Base-by-base conservation (phyloP, 1,284 basidiomycete genomes). In the Austroboletus niveus region DNA sequence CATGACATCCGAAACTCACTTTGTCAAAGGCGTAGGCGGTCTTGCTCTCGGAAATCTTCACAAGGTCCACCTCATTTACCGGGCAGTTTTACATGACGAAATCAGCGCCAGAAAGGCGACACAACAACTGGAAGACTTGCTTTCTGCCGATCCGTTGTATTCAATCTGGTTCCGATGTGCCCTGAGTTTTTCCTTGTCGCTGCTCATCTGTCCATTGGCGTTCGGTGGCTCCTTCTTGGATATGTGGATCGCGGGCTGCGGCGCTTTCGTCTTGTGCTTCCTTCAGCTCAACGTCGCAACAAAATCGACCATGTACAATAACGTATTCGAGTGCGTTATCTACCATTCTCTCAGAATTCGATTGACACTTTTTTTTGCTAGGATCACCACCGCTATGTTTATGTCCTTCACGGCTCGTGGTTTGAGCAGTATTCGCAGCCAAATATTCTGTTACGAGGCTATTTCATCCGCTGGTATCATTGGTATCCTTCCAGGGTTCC, bases 161-260 rank as follows among this genome's bases (percentile, higher is more conserved):
- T 72, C 81, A 2, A 68, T 76, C 17, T 57, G 76, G 62, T 72
- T 82, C 56, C 79, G 89, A 48, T 85, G 85, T 59, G 47, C 78
- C 15, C 66, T 94, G 51, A 85, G 87, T 1, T 87, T 92, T 64
- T 76, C 72, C 58, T 75, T 91, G 55, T 87, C 87, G 10, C 79
- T 80, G 17, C 70, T 90, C 44, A 92, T 93, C 56, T 91, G 88
- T 60, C 87, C 89, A 2, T 75, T 89, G 57, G 87, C 88, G 1
- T 94, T 94, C 64, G 89, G 89, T 8, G 92, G 92, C 1, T 89
- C 88, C 17, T 82, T 93, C 60, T 54, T 90, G 47, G 92, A 95
- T 66, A 87, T 91, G 79, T 85, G 86, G 78, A 75, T 92, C 14
- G 78, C 89, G 14, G 92, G 89, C 10, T 57, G 69, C 8, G 81